These are phyloP conservation scores for Lophiotrema nucula DNA, from an alignment of 495 filamentous ascomycete species.

Conservation along the genomic window DNA sequence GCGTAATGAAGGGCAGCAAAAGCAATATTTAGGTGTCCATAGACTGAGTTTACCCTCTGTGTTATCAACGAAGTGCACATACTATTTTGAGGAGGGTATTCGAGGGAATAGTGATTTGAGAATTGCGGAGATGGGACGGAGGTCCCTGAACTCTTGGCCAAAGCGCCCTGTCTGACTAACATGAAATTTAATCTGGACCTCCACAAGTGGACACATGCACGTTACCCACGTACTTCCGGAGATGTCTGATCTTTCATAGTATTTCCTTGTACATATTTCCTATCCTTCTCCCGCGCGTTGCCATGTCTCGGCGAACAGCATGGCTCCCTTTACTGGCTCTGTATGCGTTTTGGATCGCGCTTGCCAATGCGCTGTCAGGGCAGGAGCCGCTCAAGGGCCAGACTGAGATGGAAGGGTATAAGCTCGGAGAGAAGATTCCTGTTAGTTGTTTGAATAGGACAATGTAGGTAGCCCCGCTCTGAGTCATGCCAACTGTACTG, in stretches of 20 bases:
- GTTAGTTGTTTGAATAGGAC: conserved; percentile 68
- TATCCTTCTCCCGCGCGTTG: not conserved
- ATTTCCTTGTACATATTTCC: not conserved
- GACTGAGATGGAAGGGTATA: conserved; percentile 38
- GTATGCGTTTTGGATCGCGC: conserved; percentile 32
- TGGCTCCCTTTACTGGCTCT: conserved; percentile 12
- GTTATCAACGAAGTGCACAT: conserved; percentile 1
- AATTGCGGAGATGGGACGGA: not conserved
- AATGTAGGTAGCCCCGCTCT: conserved; percentile 46
- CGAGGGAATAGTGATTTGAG: not conserved
- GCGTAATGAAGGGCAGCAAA: not conserved
- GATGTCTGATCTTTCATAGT: not conserved
- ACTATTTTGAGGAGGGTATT: not conserved
- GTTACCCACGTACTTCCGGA: not conserved
- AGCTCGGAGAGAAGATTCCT: conserved; percentile 51
- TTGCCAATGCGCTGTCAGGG: conserved; percentile 28
- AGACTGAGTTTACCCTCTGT: conserved; percentile 11
- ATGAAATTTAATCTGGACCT: not conserved
- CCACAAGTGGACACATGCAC: not conserved
- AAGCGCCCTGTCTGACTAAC: not conserved
- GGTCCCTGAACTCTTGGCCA: not conserved
- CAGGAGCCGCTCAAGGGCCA: conserved; percentile 34
- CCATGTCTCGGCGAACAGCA: not conserved
- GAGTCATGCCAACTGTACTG: no score
- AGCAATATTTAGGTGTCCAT: conserved; percentile 18